A percentile compares a stretch with the other conserved stretches of the same genome.
These are phyloP conservation scores for Talaromyces atroroseus DNA, from an alignment of 2,329 filamentous ascomycete species.

Conservation along the genomic window DNA sequence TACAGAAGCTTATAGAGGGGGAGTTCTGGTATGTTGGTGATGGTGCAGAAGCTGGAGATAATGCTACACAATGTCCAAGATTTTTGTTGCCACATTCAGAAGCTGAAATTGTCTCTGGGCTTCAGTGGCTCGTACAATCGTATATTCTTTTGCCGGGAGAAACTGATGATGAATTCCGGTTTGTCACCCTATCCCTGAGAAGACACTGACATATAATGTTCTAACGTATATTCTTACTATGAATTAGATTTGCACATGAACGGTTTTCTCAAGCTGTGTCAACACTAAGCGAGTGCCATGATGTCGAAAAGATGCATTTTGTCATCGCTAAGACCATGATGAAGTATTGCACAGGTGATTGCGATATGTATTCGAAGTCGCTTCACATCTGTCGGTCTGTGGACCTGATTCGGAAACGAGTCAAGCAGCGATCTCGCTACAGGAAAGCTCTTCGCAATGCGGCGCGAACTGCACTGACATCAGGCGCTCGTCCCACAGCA, in stretches of 20 bases:
- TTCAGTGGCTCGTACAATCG: slow-evolving; percentile 75
- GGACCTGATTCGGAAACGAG: slow-evolving; percentile 64
- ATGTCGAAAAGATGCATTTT: slow-evolving; percentile 79
- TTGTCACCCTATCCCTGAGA: slow-evolving; percentile 4
- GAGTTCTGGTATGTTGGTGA: slow-evolving; percentile 60
- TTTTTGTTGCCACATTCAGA: slow-evolving; percentile 55
- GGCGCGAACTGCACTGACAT: slow-evolving; percentile 71
- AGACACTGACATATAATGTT: slow-evolving; percentile 9
- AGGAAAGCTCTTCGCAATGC: slow-evolving; percentile 73
- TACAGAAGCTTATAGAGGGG: slow-evolving; percentile 70
- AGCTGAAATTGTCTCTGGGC: slow-evolving; percentile 61
- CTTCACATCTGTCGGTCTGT: slow-evolving; percentile 75
- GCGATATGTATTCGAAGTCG: slow-evolving; percentile 65
- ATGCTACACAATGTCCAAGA: background rate
- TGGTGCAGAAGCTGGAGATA: slow-evolving; percentile 31
- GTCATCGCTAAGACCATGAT: slow-evolving; percentile 77
- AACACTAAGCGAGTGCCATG: slow-evolving; percentile 61
- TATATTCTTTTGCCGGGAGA: slow-evolving; percentile 79
- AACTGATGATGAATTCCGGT: slow-evolving; percentile 72
- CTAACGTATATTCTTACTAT: background rate
- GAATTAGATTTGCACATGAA: slow-evolving; percentile 73
- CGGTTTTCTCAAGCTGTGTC: slow-evolving; percentile 73
- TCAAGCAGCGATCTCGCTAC: slow-evolving; percentile 59
- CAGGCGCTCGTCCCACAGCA: slow-evolving; percentile 74
- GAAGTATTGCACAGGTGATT: slow-evolving; percentile 61